Percentiles rank a stretch among this genome's conserved stretches.
Conservation (phyloP, 331 rosid genomes). For the Prunus yedoensis region DNA sequence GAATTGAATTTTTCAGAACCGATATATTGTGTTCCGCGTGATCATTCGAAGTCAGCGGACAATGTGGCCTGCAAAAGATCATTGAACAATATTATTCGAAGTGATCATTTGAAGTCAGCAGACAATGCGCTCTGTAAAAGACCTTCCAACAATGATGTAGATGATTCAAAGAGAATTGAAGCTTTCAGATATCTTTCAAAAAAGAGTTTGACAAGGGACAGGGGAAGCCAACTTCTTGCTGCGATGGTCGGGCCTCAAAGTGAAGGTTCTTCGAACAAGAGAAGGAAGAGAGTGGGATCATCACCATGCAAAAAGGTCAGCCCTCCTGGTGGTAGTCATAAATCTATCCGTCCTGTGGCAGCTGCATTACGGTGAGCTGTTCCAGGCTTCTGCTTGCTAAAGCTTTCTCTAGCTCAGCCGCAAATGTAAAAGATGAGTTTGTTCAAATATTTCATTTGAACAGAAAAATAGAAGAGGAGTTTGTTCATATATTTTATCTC, state of each 20-base stretch:
- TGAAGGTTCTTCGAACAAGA: conserved; percentile 45
- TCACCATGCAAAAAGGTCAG: conserved; percentile 42
- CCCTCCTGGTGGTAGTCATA: conserved; percentile 34
- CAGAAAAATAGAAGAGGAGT: background rate
- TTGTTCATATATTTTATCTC: background rate
- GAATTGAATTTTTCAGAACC: conserved; percentile 35
- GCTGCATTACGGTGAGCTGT: conserved; percentile 30
- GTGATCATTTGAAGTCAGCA: conserved; percentile 48
- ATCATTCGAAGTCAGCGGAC: conserved; percentile 46
- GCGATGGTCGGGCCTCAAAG: conserved; percentile 23
- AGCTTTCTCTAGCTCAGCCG: background rate
- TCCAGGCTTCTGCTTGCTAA: background rate
- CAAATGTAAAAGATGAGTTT: conserved; percentile 6
- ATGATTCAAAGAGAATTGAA: conserved; percentile 38
- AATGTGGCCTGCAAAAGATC: conserved; percentile 32
- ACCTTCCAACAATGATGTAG: conserved; percentile 26
- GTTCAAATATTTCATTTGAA: conserved; percentile 10
- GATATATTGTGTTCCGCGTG: conserved; percentile 31
- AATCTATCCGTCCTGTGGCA: conserved; percentile 40
- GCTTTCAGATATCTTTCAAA: conserved; percentile 49
- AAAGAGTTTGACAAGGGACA: conserved; percentile 37
- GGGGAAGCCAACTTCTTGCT: conserved; percentile 39
- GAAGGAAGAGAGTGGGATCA: conserved; percentile 42
- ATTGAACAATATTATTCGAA: conserved; percentile 21
- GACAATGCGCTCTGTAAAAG: conserved; percentile 33